These are phyloP conservation scores for Rhizopogon vesiculosus DNA, from an alignment of 768 basidiomycete species.

Conservation along the genomic window DNA sequence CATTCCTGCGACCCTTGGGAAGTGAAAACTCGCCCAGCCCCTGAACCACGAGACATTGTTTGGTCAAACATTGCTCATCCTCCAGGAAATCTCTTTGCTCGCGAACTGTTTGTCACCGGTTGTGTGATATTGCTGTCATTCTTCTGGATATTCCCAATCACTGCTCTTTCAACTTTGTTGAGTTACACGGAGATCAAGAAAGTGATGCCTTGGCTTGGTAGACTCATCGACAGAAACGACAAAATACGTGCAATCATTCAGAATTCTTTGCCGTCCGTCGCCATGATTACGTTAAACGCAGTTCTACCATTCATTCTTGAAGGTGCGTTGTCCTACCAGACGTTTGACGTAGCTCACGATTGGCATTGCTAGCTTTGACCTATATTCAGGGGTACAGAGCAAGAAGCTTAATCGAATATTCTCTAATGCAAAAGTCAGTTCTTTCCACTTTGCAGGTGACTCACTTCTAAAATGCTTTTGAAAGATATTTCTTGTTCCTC, in stretches of 20 bases:
- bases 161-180: slow-evolving; percentile 78
- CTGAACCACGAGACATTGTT: slow-evolving; percentile 93
- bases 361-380: slow-evolving; percentile 48
- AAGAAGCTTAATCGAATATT: slow-evolving; percentile 91
- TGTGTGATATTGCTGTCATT: slow-evolving; percentile 74
- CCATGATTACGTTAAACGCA: slow-evolving; percentile 87
- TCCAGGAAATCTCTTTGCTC: slow-evolving; percentile 47
- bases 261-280: slow-evolving; percentile 89
- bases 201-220: slow-evolving; percentile 80
- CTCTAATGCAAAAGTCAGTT: slow-evolving; percentile 82
- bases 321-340: slow-evolving; percentile 38
- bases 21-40: slow-evolving; percentile 70
- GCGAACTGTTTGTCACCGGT: slow-evolving; percentile 67
- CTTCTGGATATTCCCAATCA: slow-evolving; percentile 91
- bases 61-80: slow-evolving; percentile 88
- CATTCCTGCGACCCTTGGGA: slow-evolving; percentile 67
- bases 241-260: slow-evolving; percentile 85
- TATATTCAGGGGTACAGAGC: slow-evolving; percentile 91
- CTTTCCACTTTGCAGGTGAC: not conserved
- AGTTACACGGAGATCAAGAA: slow-evolving; percentile 95
- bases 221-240: slow-evolving; percentile 77
- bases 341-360: not conserved
- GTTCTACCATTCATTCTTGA: slow-evolving; percentile 85
- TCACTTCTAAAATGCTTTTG: slow-evolving; percentile 5
- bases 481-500: slow-evolving; percentile 90